Conservation (phyloP, 192 early-diverging fungal genomes). For the Entomortierella chlamydospora region DNA sequence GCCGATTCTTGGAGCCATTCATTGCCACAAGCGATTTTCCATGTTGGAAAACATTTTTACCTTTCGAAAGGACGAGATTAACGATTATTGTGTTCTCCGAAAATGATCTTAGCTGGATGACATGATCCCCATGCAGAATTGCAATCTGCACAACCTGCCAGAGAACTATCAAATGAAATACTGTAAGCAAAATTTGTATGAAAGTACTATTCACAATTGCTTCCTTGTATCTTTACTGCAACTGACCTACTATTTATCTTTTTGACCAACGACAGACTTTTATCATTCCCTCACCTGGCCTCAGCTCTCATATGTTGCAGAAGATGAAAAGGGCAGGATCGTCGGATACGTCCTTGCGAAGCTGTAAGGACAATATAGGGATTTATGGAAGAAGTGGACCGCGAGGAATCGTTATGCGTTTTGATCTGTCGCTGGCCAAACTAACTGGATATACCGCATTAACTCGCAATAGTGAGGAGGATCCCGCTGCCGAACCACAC, state of each 20-base stretch:
- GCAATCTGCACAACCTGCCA: constrained; percentile 96
- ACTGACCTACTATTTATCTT: too few relatives aligned
- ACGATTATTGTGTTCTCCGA: neutral
- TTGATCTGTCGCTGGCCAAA: too few relatives aligned
- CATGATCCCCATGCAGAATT: constrained; percentile 94
- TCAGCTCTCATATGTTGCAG: constrained; percentile 95
- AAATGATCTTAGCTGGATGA: constrained; percentile 73
- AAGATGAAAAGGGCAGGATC: constrained; percentile 90
- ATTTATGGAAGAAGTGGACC: neutral
- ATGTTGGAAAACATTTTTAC: too few relatives aligned
- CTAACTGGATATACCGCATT: neutral
- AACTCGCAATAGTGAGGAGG: constrained; percentile 81
- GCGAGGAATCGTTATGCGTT: too few relatives aligned
- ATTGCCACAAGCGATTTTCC: too few relatives aligned
- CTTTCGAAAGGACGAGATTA: neutral
- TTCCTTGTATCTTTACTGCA: too few relatives aligned
- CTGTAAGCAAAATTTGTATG: constrained; percentile 63
- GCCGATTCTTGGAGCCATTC: too few relatives aligned
- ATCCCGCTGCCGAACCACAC: constrained; percentile 75
- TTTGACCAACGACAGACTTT: constrained; percentile 64
- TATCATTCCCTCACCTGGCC: constrained; percentile 89
- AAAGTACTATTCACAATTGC: neutral
- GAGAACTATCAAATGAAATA: constrained; percentile 99
- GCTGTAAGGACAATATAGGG: constrained; percentile 69
- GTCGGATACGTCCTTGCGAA: constrained; percentile 99